Evolutionary conservation across 768 basidiomycete species (phyloP), one percentile per base, ranked within the genome.

Genomic region (Russula foetens): DNA sequence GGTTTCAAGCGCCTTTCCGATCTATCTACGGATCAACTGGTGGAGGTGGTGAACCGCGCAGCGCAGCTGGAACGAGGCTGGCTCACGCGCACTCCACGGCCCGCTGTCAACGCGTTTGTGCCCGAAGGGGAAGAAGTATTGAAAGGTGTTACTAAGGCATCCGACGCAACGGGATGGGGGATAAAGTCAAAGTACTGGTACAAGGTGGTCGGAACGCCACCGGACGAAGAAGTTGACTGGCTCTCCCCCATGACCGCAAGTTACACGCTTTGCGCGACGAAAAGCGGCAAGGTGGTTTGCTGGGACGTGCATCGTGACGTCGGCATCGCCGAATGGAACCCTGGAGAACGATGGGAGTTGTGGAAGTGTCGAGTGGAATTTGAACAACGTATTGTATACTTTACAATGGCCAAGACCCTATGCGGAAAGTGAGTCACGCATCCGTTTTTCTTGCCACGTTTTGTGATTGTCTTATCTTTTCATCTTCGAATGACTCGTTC

Each of bases 361-460:
- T 88, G 86, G 87, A 89, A 89, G 67, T 88, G 87, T 64, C 73
- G 86, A 9, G 86, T 89, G 19, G 87, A 88, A 67, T 88, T 87
- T 67, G 85, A 87, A 43, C 79, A 83, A 63, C 74, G 83, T 59
- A 81, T 83, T 0, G 86, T 88, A 38, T 89, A 81, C 70, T 87
- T 89, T 66, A 85, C 83, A 0, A 88, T 88, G 85, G 86, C 86
- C 1, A 64, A 55, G 55, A 26, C 50, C 17, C 24, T 64, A 7
- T 24, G 49, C 3, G 63, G 62, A 35, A 67, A 53, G 67, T 67
- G 29, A 41, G 58, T 60, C 15, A 38, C 41, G 9, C 45, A 39
- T n/a, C 14, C 38, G 17, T 26, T n/a, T 31, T 17, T 38, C 35
- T 31, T 29, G 12, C 5, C 31, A 35, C 35, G 9, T 15, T 29